Base-by-base conservation (phyloP, 148 eudicot genomes). In the Drosera capensis region DNA sequence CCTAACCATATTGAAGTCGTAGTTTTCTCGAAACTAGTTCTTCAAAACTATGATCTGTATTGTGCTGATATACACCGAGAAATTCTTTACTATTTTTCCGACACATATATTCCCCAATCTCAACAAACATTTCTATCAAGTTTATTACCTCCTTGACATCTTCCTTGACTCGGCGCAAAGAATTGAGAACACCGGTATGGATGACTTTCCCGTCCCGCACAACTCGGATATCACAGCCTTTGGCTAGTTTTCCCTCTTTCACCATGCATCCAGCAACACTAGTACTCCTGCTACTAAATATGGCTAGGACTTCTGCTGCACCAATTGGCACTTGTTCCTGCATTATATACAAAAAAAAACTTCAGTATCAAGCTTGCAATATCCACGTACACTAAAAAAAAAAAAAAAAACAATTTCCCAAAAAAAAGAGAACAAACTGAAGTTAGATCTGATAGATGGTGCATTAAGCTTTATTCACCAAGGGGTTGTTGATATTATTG, bases 211-310 rank as follows among this genome's bases (percentile, higher is more conserved):
- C 68, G 26, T 74, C 81, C 37, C 99, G 74, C 38, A 70, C 19
- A 52, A 80, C 88, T 16, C 78, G 74, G 56, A 90, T 54, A 39
- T 95, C 95, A 59, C 85, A 73, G 26, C 75, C 99, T 76, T 78
- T 75, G 39, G 72, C 72, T 23, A 90, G 46, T 68, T 90, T 90
- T 44, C 99, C 99, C 43, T 90, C 99, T 5, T 63, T 75, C 51
- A 90, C 85, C 93, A 90, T 90, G 64, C 99, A 90, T 51, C 99
- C 99, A n/a, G 99, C 99, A 63, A 81, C 92, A 18, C 82, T 93
- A 25, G 93, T 93, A 61, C 99, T 90, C 21, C 99, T 95, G 49
- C 99, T 90, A 52, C 76, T 90, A 64, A 90, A 90, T 48, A 71
- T 65, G 24, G 99, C 99, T 45, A 93, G 72, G 42, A 90, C 82